Evolutionary conservation across 257 asterid genomes (phyloP), one percentile per base, ranked within the genome.

Genomic region (Fraxinus americana): DNA sequence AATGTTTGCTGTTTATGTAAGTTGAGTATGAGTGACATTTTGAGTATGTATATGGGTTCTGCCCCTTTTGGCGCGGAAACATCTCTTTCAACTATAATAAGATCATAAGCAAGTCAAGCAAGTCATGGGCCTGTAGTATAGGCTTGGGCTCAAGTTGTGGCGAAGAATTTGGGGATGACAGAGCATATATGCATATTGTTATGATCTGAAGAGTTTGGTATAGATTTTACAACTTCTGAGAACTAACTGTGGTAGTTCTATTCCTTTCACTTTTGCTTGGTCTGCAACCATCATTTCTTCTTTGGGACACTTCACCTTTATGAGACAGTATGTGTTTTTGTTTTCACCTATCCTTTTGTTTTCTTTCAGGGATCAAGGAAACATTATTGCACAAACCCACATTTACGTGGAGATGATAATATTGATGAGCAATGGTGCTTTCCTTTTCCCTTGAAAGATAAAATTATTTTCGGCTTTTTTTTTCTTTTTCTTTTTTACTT

Each of bases 381-480:
- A 78, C 99, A 90, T 74, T 96, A 90, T 71, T 96, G 99, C 83
- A 96, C 99, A 82, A 96, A 88, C 76, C 79, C 86, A 45, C 9
- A 81, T 74, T 59, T 96, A 34, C 89, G 92, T 13, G 95, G 97
- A 25, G 80, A 50, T 68, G 96, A 88, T 74, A 90, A 86, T 75
- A 86, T 96, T 74, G 97, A 96, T 80, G 99, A 96, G 73, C 88
- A 89, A 90, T 96, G 99, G 99, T 96, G 75, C 73, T 67, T 82
- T 73, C 76, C 50, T 59, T 73, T 84, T 57, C 43, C 75, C 75
- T 73, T 52, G 23, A 74, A 73, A 59, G 38, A 23, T 23, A 76
- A 29, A 50, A 66, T 34, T 59, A 81, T 74, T 50, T 79, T 75
- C 41, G 68, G 1, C 5, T 23, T 78, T 71, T 80, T 76, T 78